Conservation (phyloP, 805 yeast genomes). For the Blastobotrys chiropterorum region DNA sequence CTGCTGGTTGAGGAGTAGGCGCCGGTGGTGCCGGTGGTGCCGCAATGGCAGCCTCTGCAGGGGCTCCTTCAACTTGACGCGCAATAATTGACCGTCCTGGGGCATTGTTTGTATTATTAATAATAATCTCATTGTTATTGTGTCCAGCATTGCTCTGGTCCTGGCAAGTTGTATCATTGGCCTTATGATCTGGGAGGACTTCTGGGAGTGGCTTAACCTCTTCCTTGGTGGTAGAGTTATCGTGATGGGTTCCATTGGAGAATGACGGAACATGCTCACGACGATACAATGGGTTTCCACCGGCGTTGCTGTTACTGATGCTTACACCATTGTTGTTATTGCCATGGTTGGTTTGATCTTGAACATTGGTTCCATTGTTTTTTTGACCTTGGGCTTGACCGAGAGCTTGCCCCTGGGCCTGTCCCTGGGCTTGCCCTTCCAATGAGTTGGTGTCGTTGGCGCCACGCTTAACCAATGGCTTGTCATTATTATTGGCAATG, state of each 20-base stretch:
- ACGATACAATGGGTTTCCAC: background rate
- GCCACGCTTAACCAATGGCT: background rate
- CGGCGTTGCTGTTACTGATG: background rate
- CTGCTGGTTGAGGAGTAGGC: background rate
- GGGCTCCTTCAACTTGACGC: background rate
- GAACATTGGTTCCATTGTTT: background rate
- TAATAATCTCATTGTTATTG: background rate
- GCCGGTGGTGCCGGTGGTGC: background rate
- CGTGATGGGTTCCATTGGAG: background rate
- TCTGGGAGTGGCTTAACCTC: background rate
- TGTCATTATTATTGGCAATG: background rate
- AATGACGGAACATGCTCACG: background rate
- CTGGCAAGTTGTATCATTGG: background rate
- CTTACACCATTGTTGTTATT: background rate
- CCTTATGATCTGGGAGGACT: background rate
- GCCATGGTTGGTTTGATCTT: background rate
- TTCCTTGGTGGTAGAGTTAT: background rate
- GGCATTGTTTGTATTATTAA: background rate
- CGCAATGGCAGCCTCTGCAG: background rate
- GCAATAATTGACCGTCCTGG: background rate
- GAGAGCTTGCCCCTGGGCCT: background rate
- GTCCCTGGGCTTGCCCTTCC: background rate
- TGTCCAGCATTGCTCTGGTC: background rate
- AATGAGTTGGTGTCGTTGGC: background rate
- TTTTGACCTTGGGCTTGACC: background rate